Percentiles rank a stretch among this genome's conserved stretches.
Evolutionary conservation across 139 green algal species (phyloP).

Genomic region (Micractinium conductrix): DNA sequence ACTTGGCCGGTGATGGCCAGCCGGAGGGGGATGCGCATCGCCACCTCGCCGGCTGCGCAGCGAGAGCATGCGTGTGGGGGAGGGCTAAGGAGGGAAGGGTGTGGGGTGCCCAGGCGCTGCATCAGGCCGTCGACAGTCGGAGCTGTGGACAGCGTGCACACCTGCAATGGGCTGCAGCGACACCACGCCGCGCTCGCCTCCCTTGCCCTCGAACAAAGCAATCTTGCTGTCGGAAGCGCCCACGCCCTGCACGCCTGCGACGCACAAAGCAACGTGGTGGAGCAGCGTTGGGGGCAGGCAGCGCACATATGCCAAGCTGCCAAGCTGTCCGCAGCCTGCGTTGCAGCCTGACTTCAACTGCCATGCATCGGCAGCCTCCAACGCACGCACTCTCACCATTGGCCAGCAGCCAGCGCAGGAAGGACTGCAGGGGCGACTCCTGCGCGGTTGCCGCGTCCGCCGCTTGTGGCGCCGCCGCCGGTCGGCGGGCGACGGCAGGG

Average conservation of each 20-base stretch:
- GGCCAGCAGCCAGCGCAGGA: slow-evolving; percentile 19
- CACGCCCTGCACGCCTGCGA: slow-evolving; percentile 55
- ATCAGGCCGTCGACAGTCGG: neutral
- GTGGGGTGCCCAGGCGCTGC: neutral
- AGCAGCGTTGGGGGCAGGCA: too few species aligned
- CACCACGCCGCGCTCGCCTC: slow-evolving; percentile 63
- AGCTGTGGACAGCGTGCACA: slow-evolving; percentile 24
- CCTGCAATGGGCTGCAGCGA: slow-evolving; percentile 42
- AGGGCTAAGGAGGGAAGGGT: neutral
- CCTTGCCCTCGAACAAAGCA: slow-evolving; percentile 53
- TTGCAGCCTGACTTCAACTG: too few species aligned
- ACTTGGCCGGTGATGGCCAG: slow-evolving; percentile 73
- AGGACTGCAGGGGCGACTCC: slow-evolving; percentile 20
- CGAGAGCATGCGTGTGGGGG: too few species aligned
- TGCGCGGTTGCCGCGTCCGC: neutral
- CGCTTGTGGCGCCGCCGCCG: neutral
- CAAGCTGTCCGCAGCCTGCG: too few species aligned
- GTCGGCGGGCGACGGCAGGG: neutral
- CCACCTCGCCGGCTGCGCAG: slow-evolving; percentile 36
- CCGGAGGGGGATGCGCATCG: slow-evolving; percentile 70
- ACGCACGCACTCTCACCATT: slow-evolving; percentile 47
- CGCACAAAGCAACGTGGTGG: neutral
- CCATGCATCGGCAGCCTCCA: neutral
- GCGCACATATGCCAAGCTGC: neutral
- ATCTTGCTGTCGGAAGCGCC: slow-evolving; percentile 55